Percentiles rank a stretch among this genome's conserved stretches.
Evolutionary conservation across 805 yeast species (phyloP).

Genomic region (Grigorovia yakushimaensis): DNA sequence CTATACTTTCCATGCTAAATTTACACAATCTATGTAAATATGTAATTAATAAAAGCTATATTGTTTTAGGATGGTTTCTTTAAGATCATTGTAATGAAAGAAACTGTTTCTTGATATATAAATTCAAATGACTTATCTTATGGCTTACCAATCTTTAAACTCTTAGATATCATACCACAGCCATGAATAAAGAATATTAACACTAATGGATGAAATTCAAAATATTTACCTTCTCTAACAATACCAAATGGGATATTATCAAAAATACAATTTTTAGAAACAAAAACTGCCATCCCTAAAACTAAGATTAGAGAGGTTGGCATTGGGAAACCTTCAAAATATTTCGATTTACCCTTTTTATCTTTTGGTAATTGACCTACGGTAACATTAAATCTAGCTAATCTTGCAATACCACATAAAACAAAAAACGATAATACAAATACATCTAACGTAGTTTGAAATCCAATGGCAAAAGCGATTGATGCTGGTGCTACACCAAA

Average conservation of each 20-base stretch:
- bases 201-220: conserved; percentile 69
- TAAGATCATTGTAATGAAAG: too few relatives aligned
- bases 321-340: conserved; percentile 93
- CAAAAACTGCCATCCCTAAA: conserved; percentile 57
- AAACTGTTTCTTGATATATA: not conserved
- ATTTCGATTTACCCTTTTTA: conserved; percentile 72
- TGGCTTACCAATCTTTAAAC: conserved; percentile 84
- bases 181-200: conserved; percentile 68
- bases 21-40: too few relatives aligned
- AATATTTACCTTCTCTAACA: conserved; percentile 40
- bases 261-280: conserved; percentile 40
- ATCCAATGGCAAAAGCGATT: conserved; percentile 84
- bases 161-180: conserved; percentile 83
- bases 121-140: conserved; percentile 8
- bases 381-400: conserved; percentile 93
- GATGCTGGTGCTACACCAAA: conserved; percentile 95
- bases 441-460: conserved; percentile 75
- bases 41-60: too few relatives aligned
- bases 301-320: conserved; percentile 81
- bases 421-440: conserved; percentile 74
- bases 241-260: conserved; percentile 59
- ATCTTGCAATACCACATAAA: conserved; percentile 83
- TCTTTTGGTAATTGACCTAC: conserved; percentile 91
- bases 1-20: too few relatives aligned
- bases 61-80: too few relatives aligned